Evolutionary conservation across 2,329 filamentous ascomycete species (phyloP), one percentile per base, ranked within the genome.

Genomic region (Coniochaeta sp.): DNA sequence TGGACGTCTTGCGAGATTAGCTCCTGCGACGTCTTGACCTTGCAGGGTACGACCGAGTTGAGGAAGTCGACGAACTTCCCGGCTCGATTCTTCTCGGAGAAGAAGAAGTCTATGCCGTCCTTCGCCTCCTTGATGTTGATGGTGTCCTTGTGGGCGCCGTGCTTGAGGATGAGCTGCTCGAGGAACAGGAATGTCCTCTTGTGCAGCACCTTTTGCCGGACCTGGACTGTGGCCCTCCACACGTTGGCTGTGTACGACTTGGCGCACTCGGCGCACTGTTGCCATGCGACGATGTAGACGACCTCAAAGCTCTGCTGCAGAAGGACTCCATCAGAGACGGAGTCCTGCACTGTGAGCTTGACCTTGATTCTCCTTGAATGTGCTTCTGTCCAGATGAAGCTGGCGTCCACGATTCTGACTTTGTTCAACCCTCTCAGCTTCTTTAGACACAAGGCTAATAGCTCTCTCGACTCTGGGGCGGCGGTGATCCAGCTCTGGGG

Each of bases 91-190:
- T 89, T 79, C 53, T 87, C 84, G 0, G 89, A 81, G 65, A 94
- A 99, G 77, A 86, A 99, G 69, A 99, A 99, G 67, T 99, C 94
- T 54, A 99, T 85, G 1, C 94, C 94, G 61, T 96, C 91, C 70
- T 91, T 91, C 26, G 89, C 88, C 71, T 99, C 94, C 67, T 95
- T 96, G 72, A 99, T 99, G 68, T 97, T 99, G 71, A 96, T 91
- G 1, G 92, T 94, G 60, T 99, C 91, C 58, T 83, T 82, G 68
- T 96, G 91, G 4, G 92, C 94, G 52, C 82, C 82, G 67, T 97
- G 91, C 76, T 96, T 97, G 61, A 99, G 77, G 61, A 99, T 95
- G 52, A 97, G 78, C 75, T 99, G 92, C 70, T 97, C 94, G 31
- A 97, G 83, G 65, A 76, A 78, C 45, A 82, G 61, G 60, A 82